phyloP scores from a whole-genome alignment of 2,329 filamentous ascomycete species.

The Amauroascus niger region DNA sequence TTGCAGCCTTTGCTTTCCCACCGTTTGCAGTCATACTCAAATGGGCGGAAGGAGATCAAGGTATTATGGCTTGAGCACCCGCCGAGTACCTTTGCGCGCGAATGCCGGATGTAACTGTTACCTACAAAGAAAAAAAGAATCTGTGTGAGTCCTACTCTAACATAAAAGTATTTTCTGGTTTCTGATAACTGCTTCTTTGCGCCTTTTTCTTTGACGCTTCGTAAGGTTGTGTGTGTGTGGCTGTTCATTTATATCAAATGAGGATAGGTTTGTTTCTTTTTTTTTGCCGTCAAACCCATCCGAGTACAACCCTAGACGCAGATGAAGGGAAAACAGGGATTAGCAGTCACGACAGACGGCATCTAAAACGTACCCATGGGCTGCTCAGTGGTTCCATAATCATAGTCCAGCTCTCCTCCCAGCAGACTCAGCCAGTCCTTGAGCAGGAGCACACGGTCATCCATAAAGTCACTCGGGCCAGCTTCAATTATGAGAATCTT shows the following conservation, averaged over 20 bases:
- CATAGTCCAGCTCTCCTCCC: slow-evolving; percentile 81
- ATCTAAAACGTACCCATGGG: slow-evolving; percentile 51
- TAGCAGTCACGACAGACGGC: slow-evolving; percentile 1
- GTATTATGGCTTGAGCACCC: slow-evolving; percentile 93
- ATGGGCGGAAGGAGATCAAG: slow-evolving; percentile 82
- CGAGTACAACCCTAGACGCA: neutral
- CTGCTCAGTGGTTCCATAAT: slow-evolving; percentile 82
- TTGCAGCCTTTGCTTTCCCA: slow-evolving; percentile 75
- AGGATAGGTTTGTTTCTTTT: neutral
- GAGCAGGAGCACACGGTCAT: slow-evolving; percentile 75
- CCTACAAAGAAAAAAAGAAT: slow-evolving; percentile 39
- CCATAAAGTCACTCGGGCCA: slow-evolving; percentile 79
- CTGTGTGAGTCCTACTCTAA: slow-evolving; percentile 11
- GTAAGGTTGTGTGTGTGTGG: neutral
- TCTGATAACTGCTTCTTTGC: neutral
- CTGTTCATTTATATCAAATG: neutral
- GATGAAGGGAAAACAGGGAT: neutral
- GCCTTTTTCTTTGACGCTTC: neutral
- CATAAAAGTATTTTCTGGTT: neutral
- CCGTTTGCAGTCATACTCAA: slow-evolving; percentile 75
- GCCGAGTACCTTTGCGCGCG: slow-evolving; percentile 81
- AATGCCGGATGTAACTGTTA: slow-evolving; percentile 87
- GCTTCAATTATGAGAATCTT: slow-evolving; percentile 76
- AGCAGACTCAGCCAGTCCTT: slow-evolving; percentile 80
- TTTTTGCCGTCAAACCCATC: neutral